Percentiles rank a stretch among this genome's conserved stretches.
Conservation (phyloP, 139 green algal genomes). For the Chlorella sp. region DNA sequence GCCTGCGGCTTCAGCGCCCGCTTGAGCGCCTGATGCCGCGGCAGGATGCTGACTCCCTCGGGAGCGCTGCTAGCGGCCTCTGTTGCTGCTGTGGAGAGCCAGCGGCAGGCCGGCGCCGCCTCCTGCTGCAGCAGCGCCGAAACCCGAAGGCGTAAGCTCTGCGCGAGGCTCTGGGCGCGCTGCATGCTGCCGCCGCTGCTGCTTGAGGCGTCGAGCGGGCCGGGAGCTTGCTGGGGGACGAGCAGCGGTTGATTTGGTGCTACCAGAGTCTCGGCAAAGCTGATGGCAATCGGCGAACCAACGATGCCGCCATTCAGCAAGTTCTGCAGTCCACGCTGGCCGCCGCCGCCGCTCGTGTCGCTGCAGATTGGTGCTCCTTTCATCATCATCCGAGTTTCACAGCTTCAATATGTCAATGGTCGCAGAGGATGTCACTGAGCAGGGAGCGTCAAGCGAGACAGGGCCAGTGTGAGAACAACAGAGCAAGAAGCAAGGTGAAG, state of each 20-base stretch:
- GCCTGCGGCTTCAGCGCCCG: not conserved
- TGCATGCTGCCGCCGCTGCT: not conserved
- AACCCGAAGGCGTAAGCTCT: not conserved
- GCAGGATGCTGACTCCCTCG: not conserved
- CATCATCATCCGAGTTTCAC: no score
- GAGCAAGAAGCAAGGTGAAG: not conserved
- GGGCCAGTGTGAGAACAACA: not conserved
- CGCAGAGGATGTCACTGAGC: not conserved
- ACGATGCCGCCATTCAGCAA: no score
- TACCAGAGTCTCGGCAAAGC: no score
- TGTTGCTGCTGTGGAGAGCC: not conserved
- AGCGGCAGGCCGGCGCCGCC: not conserved
- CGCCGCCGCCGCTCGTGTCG: no score
- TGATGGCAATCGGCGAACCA: no score
- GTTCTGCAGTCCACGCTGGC: no score
- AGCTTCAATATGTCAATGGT: no score
- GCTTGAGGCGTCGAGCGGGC: not conserved
- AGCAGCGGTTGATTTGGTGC: no score
- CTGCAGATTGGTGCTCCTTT: no score
- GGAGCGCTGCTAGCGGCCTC: not conserved
- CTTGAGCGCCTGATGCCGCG: constrained; percentile 4
- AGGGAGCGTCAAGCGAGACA: not conserved
- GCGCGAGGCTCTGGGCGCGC: not conserved
- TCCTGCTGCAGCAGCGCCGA: not conserved
- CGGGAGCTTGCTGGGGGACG: no score